Evolutionary conservation across 768 basidiomycete species (phyloP).

Genomic region (Cyathus striatus): DNA sequence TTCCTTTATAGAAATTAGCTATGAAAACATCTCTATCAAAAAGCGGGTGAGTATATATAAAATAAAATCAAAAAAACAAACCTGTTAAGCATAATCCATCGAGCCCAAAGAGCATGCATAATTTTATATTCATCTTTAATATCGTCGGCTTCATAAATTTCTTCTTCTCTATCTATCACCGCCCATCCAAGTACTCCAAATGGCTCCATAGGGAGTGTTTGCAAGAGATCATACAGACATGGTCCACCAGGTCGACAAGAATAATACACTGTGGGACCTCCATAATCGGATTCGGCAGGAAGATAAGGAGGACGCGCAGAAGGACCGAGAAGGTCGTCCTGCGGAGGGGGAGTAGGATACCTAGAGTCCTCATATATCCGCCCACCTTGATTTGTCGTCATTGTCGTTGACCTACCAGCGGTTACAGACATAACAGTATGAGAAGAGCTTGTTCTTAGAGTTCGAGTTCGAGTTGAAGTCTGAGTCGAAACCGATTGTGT

Average conservation of each 20-base stretch:
- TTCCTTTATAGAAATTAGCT: conserved; percentile 47
- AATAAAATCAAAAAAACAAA: conserved; percentile 14
- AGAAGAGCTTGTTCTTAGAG: background rate
- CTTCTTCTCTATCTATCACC: conserved; percentile 69
- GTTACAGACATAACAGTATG: background rate
- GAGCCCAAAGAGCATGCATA: conserved; percentile 70
- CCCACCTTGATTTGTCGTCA: conserved; percentile 2
- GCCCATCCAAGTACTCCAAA: conserved; percentile 70
- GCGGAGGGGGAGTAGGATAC: conserved; percentile 36
- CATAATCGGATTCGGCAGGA: conserved; percentile 41
- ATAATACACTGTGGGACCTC: conserved; percentile 40
- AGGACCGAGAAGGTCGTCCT: conserved; percentile 43
- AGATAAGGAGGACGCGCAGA: conserved; percentile 46
- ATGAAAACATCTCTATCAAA: conserved; percentile 47
- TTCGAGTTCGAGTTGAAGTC: too few species aligned
- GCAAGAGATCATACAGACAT: conserved; percentile 60
- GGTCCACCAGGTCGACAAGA: conserved; percentile 68
- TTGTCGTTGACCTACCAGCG: background rate
- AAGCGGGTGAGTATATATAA: background rate
- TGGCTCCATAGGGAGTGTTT: conserved; percentile 49
- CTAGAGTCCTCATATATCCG: conserved; percentile 7
- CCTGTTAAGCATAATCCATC: conserved; percentile 70
- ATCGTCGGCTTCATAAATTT: conserved; percentile 68
- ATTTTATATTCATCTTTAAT: conserved; percentile 73
- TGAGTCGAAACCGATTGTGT: too few species aligned